A percentile compares a stretch with the other conserved stretches of the same genome.
Evolutionary conservation across 2,329 filamentous ascomycete species (phyloP).

Genomic region (Colletotrichum sp.): DNA sequence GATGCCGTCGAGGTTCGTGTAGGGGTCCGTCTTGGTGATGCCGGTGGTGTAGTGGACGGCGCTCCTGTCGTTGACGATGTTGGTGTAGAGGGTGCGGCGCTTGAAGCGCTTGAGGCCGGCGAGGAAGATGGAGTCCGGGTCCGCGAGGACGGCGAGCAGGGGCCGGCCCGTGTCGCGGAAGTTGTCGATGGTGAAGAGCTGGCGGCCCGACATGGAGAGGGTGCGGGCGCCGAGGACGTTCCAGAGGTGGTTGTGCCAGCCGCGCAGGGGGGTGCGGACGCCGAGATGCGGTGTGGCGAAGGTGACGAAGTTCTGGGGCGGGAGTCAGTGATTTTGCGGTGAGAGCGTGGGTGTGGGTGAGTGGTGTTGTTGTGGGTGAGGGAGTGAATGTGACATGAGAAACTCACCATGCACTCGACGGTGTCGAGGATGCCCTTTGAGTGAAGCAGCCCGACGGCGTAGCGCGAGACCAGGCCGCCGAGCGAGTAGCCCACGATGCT

Average conservation of each 20-base stretch:
- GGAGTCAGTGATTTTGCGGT: not conserved
- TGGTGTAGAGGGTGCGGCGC: constrained; percentile 80
- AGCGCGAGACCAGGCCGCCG: constrained; percentile 85
- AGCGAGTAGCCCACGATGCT: constrained; percentile 91
- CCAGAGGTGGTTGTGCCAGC: constrained; percentile 71
- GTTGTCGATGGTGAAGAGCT: constrained; percentile 85
- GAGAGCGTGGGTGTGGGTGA: not conserved
- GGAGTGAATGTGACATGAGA: not conserved
- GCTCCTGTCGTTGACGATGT: constrained; percentile 84
- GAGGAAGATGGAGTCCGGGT: constrained; percentile 86
- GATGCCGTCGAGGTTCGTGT: constrained; percentile 68
- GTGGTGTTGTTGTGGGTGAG: not conserved
- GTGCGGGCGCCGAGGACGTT: constrained; percentile 86
- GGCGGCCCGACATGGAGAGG: constrained; percentile 81
- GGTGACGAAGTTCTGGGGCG: constrained; percentile 82
- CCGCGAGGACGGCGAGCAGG: constrained; percentile 80
- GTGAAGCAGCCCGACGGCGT: constrained; percentile 83
- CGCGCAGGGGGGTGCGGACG: constrained; percentile 72
- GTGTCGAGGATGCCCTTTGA: constrained; percentile 80
- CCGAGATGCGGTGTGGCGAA: constrained; percentile 87
- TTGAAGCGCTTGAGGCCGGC: constrained; percentile 78
- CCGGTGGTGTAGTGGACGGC: constrained; percentile 84
- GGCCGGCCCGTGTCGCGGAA: constrained; percentile 86
- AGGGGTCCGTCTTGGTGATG: constrained; percentile 81
- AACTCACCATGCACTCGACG: constrained; percentile 75